A percentile compares a stretch with the other conserved stretches of the same genome.
Conservation (phyloP, 1,284 basidiomycete genomes). For the Naganishia sp. region DNA sequence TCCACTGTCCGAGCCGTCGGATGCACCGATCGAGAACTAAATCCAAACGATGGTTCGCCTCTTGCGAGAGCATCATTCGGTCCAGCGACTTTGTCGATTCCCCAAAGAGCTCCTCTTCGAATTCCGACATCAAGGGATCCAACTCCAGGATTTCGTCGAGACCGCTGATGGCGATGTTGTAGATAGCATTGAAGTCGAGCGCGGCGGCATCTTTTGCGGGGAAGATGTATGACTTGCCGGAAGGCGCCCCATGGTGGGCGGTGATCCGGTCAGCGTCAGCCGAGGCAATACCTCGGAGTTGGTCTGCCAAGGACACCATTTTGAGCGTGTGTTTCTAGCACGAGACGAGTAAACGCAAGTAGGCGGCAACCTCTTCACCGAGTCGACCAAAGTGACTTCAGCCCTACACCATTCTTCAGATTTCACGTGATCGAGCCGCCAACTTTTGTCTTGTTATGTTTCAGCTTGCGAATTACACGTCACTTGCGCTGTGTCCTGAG, state of each 20-base stretch:
- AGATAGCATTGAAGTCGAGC: constrained; percentile 83
- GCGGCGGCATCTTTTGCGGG: constrained; percentile 73
- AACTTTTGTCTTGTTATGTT: constrained; percentile 2
- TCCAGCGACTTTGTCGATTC: constrained; percentile 75
- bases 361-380: neutral
- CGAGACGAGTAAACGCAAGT: neutral
- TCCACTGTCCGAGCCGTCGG: constrained; percentile 70
- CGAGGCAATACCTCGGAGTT: constrained; percentile 78
- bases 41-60: constrained; percentile 65
- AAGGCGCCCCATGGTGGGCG: constrained; percentile 57
- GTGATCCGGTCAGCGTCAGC: constrained; percentile 75
- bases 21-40: constrained; percentile 60
- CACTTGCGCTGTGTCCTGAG: neutral
- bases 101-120: constrained; percentile 76
- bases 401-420: constrained; percentile 1
- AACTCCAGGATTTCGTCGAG: constrained; percentile 68
- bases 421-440: neutral
- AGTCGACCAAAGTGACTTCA: too few species aligned
- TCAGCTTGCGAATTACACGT: neutral
- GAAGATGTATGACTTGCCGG: constrained; percentile 80
- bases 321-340: neutral
- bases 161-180: constrained; percentile 78
- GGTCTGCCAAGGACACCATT: constrained; percentile 67
- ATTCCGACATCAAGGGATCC: constrained; percentile 58
- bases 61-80: constrained; percentile 72